phyloP scores from a whole-genome alignment of 257 asterid genomes.

The Plantago major region DNA sequence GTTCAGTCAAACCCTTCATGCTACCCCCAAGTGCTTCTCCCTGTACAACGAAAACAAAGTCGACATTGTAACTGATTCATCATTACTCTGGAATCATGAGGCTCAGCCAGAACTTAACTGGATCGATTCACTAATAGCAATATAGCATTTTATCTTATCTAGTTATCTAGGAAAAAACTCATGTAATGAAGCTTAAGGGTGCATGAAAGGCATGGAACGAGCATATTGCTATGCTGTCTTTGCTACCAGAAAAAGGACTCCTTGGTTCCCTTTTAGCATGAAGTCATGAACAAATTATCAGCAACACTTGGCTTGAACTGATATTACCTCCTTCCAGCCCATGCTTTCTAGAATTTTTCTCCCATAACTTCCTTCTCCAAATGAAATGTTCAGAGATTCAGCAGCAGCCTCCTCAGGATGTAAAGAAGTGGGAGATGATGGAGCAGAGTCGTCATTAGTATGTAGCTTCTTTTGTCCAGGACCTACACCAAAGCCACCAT shows the following conservation, averaged over 20 bases:
- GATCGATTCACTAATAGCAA: too few species aligned
- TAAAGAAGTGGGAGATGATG: conserved; percentile 42
- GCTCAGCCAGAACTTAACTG: too few species aligned
- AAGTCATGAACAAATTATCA: background rate
- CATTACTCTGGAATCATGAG: background rate
- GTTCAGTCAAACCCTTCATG: conserved; percentile 70
- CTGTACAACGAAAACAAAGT: conserved; percentile 29
- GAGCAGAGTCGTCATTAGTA: conserved; percentile 30
- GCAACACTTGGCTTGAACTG: background rate
- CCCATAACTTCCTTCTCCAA: conserved; percentile 87
- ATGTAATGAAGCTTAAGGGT: too few species aligned
- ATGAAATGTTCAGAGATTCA: conserved; percentile 65
- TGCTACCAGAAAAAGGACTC: too few species aligned
- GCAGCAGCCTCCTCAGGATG: conserved; percentile 66
- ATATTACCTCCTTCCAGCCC: conserved; percentile 98
- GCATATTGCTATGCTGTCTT: too few species aligned
- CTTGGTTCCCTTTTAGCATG: too few species aligned
- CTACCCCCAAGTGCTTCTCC: conserved; percentile 77
- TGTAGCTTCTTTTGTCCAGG: conserved; percentile 76
- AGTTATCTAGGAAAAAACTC: too few species aligned
- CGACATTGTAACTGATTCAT: background rate
- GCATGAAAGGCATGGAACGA: too few species aligned
- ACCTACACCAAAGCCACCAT: conserved; percentile 88
- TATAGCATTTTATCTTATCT: too few species aligned
- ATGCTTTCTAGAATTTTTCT: conserved; percentile 73